Evolutionary conservation across 176 grass and related monocot species (phyloP), one percentile per base, ranked within the genome.

Genomic region (Raddia guianensis): DNA sequence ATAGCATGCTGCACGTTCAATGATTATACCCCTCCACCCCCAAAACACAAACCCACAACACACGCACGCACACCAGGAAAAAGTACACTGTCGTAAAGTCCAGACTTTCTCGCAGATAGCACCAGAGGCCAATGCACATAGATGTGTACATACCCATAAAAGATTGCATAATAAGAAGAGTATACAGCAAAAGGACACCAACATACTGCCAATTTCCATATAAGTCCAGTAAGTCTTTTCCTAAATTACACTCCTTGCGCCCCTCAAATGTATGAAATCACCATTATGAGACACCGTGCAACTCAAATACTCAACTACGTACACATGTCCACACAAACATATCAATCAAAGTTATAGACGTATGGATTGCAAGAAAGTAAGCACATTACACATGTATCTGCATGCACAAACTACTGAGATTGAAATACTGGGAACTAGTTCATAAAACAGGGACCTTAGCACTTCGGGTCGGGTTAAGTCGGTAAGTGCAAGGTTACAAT

Each of bases 401-500:
- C 21, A 9, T 7, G 45, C 45, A 60, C 46, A 18, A 35, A 77
- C 75, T 64, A 5, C 37, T 40, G 11, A 20, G 7, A 63, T 35
- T 82, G 37, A n/a, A 75, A 57, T 7, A 35, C 58, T 58, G 16
- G 12, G 6, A 74, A 75, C n/a, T 67, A 56, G 19, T 9, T 70
- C 60, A 57, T 66, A 49, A 19, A 44, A 19, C 12, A 76, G 48
- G 63, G 57, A 15, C 7, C 14, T 77, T 45, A 15, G 35, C 47
- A 82, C 34, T 87, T 40, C 35, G 11, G 47, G 70, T 63, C 35
- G 37, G 47, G 19, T 8, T 40, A 40, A 40, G 37, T 40, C 37
- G 3, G 20, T 37, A 58, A 56, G 58, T 42, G 21, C 57, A 72
- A 58, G 44, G 44, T 78, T 43, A 80, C 51, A 83, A 49, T 12